These are phyloP conservation scores for Suillus lakei DNA, from an alignment of 768 basidiomycete species.

Conservation along the genomic window DNA sequence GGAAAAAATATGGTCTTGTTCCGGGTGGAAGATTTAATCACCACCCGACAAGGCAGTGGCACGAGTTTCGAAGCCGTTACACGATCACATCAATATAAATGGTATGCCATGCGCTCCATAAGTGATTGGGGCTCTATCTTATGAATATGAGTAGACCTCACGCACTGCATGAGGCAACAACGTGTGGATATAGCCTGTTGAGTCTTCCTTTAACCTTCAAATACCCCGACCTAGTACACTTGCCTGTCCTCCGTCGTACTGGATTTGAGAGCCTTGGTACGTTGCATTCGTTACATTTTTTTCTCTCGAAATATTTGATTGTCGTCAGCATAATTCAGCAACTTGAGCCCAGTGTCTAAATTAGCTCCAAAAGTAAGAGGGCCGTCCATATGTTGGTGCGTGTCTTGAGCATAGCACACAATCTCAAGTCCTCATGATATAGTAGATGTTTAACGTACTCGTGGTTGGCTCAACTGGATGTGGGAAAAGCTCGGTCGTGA, in stretches of 20 bases:
- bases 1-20: not conserved
- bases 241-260: no score
- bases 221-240: no score
- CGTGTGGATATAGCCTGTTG: not conserved
- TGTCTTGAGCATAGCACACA: not conserved
- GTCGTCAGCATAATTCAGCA: not conserved
- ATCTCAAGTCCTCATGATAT: not conserved
- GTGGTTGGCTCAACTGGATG: constrained; percentile 34
- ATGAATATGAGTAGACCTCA: not conserved
- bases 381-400: not conserved
- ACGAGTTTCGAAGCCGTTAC: not conserved
- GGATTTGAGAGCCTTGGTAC: not conserved
- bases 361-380: not conserved
- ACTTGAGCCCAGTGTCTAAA: not conserved
- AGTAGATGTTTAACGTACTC: constrained; percentile 18
- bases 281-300: not conserved
- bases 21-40: not conserved
- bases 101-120: not conserved
- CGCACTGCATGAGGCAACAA: constrained; percentile 2
- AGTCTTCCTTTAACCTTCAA: not conserved
- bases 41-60: not conserved
- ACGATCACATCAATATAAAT: not conserved
- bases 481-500: constrained; percentile 37
- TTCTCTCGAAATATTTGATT: not conserved
- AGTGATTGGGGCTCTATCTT: not conserved